Evolutionary conservation across 306 rosid species (phyloP).

Genomic region (Vicia faba): DNA sequence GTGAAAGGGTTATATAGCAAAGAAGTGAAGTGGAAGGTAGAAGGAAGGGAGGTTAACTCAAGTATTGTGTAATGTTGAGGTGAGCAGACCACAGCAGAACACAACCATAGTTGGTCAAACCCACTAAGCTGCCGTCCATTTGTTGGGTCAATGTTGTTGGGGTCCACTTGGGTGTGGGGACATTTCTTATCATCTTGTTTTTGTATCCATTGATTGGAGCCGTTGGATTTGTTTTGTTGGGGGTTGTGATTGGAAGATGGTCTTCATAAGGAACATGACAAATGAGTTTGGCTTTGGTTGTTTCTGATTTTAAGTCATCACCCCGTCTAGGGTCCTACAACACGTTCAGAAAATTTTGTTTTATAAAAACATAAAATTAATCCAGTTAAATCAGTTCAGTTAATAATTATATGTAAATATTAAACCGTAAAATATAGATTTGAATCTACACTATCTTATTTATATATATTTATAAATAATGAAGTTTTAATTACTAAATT

Average conservation of each 20-base stretch:
- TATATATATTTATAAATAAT: too few species aligned
- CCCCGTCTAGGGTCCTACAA: conserved; percentile 31
- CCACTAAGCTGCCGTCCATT: conserved; percentile 43
- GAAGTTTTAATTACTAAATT: too few species aligned
- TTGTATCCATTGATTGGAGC: conserved; percentile 34
- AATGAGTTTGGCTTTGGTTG: conserved; percentile 7
- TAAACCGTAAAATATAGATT: too few species aligned
- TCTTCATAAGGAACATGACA: background rate
- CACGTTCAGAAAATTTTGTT: too few species aligned
- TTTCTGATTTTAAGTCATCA: conserved; percentile 4
- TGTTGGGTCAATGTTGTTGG: conserved; percentile 39
- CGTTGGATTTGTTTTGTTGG: conserved; percentile 29
- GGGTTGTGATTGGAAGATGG: conserved; percentile 13
- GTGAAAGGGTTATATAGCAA: background rate
- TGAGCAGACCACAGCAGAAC: conserved; percentile 32
- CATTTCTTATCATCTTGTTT: conserved; percentile 32
- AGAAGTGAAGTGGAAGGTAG: conserved; percentile 1
- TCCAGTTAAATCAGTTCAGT: too few species aligned
- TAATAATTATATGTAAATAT: too few species aligned
- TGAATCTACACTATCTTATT: too few species aligned
- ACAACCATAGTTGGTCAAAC: conserved; percentile 51
- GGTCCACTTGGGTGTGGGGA: conserved; percentile 41
- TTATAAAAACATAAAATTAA: too few species aligned
- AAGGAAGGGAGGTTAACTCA: background rate
- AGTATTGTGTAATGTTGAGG: background rate